A percentile compares a stretch with the other conserved stretches of the same genome.
Evolutionary conservation across 129 eudicot species (phyloP).

Genomic region (Solidago caesia): DNA sequence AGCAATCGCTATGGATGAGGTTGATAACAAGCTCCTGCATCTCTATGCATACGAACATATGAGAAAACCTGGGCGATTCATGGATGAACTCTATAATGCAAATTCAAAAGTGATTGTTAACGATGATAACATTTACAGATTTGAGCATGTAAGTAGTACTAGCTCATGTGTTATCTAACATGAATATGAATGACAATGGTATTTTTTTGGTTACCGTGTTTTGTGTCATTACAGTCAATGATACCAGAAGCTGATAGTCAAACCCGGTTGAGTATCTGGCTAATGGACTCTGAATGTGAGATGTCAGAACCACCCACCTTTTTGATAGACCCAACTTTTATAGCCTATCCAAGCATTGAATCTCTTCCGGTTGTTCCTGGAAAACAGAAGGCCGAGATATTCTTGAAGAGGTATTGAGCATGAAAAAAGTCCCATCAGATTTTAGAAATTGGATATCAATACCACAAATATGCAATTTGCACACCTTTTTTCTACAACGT

Average conservation of each 20-base stretch:
- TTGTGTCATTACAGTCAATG: constrained; percentile 47
- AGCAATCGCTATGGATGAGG: constrained; percentile 66
- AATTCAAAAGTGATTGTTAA: constrained; percentile 71
- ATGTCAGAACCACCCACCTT: constrained; percentile 61
- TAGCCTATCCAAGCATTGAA: constrained; percentile 53
- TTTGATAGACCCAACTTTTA: constrained; percentile 66
- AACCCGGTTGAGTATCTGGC: constrained; percentile 62
- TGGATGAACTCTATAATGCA: constrained; percentile 66
- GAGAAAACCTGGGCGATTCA: constrained; percentile 53
- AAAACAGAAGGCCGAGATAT: constrained; percentile 53
- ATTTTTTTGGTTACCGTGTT: constrained; percentile 1
- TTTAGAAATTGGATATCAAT: neutral
- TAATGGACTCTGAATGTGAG: constrained; percentile 67
- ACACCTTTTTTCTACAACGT: neutral
- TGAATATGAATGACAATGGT: neutral
- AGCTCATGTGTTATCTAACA: neutral
- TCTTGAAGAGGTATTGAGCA: constrained; percentile 57
- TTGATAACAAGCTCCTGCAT: constrained; percentile 77
- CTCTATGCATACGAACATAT: constrained; percentile 74
- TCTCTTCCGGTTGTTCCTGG: constrained; percentile 45
- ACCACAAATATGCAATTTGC: neutral
- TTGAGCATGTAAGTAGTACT: constrained; percentile 58
- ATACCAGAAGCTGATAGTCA: constrained; percentile 34
- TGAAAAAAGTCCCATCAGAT: neutral
- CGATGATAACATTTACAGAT: constrained; percentile 74